Conservation (phyloP, 2,329 filamentous ascomycete genomes). For the Bipolaris zeicola region DNA sequence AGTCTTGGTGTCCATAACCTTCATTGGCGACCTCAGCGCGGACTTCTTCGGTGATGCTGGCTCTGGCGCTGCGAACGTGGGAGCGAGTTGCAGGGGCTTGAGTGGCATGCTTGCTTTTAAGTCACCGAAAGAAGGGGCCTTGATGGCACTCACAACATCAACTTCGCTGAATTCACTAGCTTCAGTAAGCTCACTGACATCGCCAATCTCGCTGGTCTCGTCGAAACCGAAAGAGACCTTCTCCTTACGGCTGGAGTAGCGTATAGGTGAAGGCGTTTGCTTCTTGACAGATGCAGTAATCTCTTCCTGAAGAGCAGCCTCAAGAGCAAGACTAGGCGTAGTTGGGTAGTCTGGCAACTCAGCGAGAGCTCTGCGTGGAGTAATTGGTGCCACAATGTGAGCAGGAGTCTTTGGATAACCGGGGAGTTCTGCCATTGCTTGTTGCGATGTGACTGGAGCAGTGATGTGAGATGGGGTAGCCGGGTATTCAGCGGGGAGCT, state of each 20-base stretch:
- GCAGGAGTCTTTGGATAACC: conserved; percentile 31
- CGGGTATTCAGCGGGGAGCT: conserved; percentile 17
- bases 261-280: conserved; percentile 30
- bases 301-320: conserved; percentile 34
- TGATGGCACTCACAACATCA: conserved; percentile 19
- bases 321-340: conserved; percentile 31
- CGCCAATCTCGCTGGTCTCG: conserved; percentile 17
- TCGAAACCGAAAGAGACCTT: conserved; percentile 17
- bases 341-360: conserved; percentile 32
- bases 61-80: conserved; percentile 15
- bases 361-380: conserved; percentile 26
- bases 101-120: conserved; percentile 20
- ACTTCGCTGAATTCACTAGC: conserved; percentile 20
- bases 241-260: conserved; percentile 16
- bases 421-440: conserved; percentile 26
- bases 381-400: conserved; percentile 28
- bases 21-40: conserved; percentile 46
- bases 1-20: conserved; percentile 32
- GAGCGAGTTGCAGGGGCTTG: conserved; percentile 22
- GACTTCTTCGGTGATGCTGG: conserved; percentile 39
- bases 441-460: conserved; percentile 11
- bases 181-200: conserved; percentile 22
- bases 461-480: conserved; percentile 18
- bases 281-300: conserved; percentile 35
- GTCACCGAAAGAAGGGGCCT: conserved; percentile 15